Evolutionary conservation across 1,139 yeast genomes (phyloP).

Genomic region (Arxiozyma slooffiae): DNA sequence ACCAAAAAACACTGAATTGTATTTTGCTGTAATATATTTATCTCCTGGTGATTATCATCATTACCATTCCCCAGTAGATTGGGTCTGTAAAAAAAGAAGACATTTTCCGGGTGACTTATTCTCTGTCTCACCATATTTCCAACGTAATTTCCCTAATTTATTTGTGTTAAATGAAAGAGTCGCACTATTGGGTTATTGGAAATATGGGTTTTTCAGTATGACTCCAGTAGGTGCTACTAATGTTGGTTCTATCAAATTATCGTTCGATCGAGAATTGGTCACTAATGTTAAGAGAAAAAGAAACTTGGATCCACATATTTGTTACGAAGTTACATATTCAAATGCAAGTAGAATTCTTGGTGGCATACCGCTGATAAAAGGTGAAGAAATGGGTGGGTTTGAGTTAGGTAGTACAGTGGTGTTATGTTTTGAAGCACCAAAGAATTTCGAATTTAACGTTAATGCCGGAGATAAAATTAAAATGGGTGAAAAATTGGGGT

Average conservation of each 20-base stretch:
- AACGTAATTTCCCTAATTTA: slow-evolving; percentile 71
- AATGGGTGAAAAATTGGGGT: slow-evolving; percentile 79
- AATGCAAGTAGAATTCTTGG: slow-evolving; percentile 71
- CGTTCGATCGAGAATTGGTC: slow-evolving; percentile 82
- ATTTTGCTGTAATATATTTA: slow-evolving; percentile 82
- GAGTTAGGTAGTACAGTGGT: slow-evolving; percentile 94
- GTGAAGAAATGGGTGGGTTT: slow-evolving; percentile 96
- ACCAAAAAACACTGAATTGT: slow-evolving; percentile 47
- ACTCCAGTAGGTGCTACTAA: slow-evolving; percentile 99
- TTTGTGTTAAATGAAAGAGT: slow-evolving; percentile 93
- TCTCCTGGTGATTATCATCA: slow-evolving; percentile 99
- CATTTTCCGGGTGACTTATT: slow-evolving; percentile 94
- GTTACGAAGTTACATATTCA: slow-evolving; percentile 88
- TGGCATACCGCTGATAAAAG: slow-evolving; percentile 82
- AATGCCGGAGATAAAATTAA: slow-evolving; percentile 66
- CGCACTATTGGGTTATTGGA: slow-evolving; percentile 91
- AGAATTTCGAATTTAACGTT: slow-evolving; percentile 58
- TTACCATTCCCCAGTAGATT: slow-evolving; percentile 90
- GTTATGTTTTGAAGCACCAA: slow-evolving; percentile 91
- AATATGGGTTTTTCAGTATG: slow-evolving; percentile 95
- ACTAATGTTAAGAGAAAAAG: slow-evolving; percentile 45
- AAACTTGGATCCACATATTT: slow-evolving; percentile 54
- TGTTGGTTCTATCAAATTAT: slow-evolving; percentile 87
- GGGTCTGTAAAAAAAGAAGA: slow-evolving; percentile 91
- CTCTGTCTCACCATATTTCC: slow-evolving; percentile 96